These are phyloP conservation scores for Corchorus capsularis DNA, from an alignment of 345 rosid genomes.

Conservation along the genomic window DNA sequence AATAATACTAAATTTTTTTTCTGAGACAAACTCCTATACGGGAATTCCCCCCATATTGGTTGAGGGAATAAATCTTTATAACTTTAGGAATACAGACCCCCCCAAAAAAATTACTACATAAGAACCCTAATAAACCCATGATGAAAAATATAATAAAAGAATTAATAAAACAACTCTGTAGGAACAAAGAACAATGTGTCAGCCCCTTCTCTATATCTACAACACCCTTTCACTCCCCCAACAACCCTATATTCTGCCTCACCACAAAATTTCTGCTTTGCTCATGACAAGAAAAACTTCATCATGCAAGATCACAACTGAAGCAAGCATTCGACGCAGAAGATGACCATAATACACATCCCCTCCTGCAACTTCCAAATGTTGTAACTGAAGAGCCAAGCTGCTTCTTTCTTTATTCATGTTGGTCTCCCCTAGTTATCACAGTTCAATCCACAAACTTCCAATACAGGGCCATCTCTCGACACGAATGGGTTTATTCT, in stretches of 20 bases:
- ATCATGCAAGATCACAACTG: neutral
- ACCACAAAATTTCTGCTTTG: conserved; percentile 26
- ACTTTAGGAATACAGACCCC: conserved; percentile 24
- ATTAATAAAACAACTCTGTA: conserved; percentile 30
- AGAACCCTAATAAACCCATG: neutral
- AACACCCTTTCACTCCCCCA: conserved; percentile 18
- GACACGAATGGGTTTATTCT: conserved; percentile 88
- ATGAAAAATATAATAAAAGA: conserved; percentile 41
- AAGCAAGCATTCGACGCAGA: conserved; percentile 13
- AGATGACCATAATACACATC: neutral
- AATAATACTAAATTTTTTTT: neutral
- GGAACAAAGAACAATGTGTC: conserved; percentile 43
- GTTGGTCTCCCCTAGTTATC: conserved; percentile 55
- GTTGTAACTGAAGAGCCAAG: conserved; percentile 9
- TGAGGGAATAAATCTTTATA: conserved; percentile 25
- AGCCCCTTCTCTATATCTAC: conserved; percentile 40
- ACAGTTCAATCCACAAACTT: conserved; percentile 90
- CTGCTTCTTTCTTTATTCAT: conserved; percentile 19
- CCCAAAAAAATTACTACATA: conserved; percentile 12
- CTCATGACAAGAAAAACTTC: conserved; percentile 5
- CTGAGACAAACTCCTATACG: conserved; percentile 5
- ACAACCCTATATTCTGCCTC: conserved; percentile 18
- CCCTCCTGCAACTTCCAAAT: conserved; percentile 16
- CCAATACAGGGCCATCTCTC: conserved; percentile 82
- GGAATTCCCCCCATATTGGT: conserved; percentile 13